Percentiles rank a stretch among this genome's conserved stretches.
phyloP scores from a whole-genome alignment of 495 filamentous ascomycete species.

The Penicillium mononematosum region DNA sequence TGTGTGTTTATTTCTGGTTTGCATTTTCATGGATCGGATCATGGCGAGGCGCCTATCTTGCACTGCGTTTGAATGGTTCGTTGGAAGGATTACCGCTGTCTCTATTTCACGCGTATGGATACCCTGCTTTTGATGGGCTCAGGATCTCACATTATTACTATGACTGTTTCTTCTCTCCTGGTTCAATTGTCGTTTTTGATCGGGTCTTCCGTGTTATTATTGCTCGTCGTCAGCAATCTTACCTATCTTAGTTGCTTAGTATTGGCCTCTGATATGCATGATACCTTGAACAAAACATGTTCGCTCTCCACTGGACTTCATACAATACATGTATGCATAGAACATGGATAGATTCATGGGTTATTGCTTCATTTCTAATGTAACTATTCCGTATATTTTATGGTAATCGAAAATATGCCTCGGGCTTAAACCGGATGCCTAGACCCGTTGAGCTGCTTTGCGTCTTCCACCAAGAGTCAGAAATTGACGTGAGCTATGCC shows the following conservation, averaged over 20 bases:
- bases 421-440: not conserved
- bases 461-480: no score
- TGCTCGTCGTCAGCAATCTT: not conserved
- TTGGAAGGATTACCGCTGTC: not conserved
- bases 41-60: slow-evolving; percentile 7
- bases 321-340: not conserved
- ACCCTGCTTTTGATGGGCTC: slow-evolving; percentile 7
- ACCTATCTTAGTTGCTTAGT: not conserved
- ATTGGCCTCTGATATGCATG: not conserved
- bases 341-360: not conserved
- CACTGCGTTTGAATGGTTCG: not conserved
- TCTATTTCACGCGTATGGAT: slow-evolving; percentile 4
- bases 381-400: not conserved
- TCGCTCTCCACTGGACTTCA: not conserved
- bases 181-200: not conserved
- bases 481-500: no score
- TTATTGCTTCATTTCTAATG: not conserved
- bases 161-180: not conserved
- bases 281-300: not conserved
- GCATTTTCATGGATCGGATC: slow-evolving; percentile 11
- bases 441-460: no score
- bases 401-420: not conserved
- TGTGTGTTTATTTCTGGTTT: not conserved
- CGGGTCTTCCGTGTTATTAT: not conserved
- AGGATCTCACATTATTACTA: not conserved